Conservation (phyloP, 2,329 filamentous ascomycete genomes). For the Phialemonium atrogriseum region DNA sequence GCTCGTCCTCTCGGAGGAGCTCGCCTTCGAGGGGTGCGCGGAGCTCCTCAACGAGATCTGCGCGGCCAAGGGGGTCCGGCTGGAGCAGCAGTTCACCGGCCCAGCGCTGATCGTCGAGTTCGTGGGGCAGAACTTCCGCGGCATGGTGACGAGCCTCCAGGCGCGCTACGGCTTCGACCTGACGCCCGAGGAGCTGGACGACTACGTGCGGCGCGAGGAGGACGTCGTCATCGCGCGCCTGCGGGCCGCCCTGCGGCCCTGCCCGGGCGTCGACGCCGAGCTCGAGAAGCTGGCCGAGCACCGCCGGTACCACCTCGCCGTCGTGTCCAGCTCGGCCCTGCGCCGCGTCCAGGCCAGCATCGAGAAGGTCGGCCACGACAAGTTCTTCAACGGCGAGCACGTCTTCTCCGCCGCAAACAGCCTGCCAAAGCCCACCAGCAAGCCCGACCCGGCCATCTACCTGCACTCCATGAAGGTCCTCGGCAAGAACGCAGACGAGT, state of each 20-base stretch:
- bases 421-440: conserved; percentile 71
- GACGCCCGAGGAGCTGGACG: conserved; percentile 57
- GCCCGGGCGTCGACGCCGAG: conserved; percentile 58
- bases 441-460: conserved; percentile 88
- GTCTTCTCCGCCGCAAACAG: conserved; percentile 79
- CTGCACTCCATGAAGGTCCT: conserved; percentile 66
- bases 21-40: conserved; percentile 87
- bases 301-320: conserved; percentile 63
- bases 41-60: conserved; percentile 84
- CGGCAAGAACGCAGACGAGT: conserved; percentile 62
- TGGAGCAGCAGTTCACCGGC: conserved; percentile 62
- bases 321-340: conserved; percentile 75
- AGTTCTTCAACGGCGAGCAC: conserved; percentile 67
- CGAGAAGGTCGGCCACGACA: conserved; percentile 68
- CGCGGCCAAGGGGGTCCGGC: conserved; percentile 50
- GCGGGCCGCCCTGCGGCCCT: conserved; percentile 56
- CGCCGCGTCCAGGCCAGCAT: conserved; percentile 70
- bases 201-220: conserved; percentile 69
- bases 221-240: conserved; percentile 79
- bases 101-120: conserved; percentile 75
- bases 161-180: conserved; percentile 68
- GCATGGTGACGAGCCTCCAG: conserved; percentile 75
- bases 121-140: conserved; percentile 89
- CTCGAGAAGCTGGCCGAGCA: conserved; percentile 54
- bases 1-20: conserved; percentile 81